Evolutionary conservation across 2,329 filamentous ascomycete genomes (phyloP), one percentile per base, ranked within the genome.

Genomic region (Talaromyces rugulosus): DNA sequence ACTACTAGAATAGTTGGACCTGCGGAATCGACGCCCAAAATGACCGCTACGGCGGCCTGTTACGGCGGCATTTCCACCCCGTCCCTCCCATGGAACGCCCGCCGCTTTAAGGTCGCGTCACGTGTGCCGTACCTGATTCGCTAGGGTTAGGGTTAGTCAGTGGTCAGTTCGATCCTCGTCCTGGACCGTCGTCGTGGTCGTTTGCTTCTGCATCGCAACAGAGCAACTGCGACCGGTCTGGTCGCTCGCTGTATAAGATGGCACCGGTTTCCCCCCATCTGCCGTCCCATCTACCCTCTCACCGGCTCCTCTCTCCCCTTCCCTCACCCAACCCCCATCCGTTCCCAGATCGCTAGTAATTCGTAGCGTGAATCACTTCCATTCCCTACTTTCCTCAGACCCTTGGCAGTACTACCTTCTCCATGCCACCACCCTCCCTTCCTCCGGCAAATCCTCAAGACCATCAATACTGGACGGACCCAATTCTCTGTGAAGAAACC

Each of bases 401-500:
- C 42, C 42, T 47, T n/a, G n/a, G n/a, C 16, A 6, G 12, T 7
- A 59, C 23, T 33, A 52, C 30, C 44, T 40, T 52, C 28, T 42
- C 47, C 0, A 69, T 70, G 51, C 55, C 62, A 23, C 28, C 55
- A 62, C 3, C 44, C 4, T 50, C 52, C 28, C 8, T 64, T 52
- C 60, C 30, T 27, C 34, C 53, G 1, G 64, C 62, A 57, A n/a
- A 67, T 42, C 14, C 4, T 23, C 47, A 67, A 65, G 44, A 71
- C 60, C 61, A 69, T 52, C 30, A 72, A 36, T 67, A 62, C 64
- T 70, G 36, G 69, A 69, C 64, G 11, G 55, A 71, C 51, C 65
- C 64, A 1, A 71, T 71, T 33, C 69, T 71, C 56, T 70, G 51
- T 53, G 61, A 70, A 54, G 66, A 71, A 58, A 71, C 67, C 61